These are phyloP conservation scores for Hanseniaspora clermontiae DNA, from an alignment of 805 yeast species.

Conservation along the genomic window DNA sequence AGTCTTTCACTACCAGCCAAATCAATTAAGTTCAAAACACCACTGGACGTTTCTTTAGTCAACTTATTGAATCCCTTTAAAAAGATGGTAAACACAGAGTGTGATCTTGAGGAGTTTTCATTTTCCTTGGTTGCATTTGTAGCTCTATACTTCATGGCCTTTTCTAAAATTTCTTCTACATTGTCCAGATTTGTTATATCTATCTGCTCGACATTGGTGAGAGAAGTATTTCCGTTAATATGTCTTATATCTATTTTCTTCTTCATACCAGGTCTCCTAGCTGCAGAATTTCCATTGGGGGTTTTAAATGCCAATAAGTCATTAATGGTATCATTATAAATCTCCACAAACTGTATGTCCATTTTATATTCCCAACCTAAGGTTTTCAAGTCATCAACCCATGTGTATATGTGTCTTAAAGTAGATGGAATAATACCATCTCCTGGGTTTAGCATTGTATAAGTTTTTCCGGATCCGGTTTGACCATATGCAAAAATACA, in stretches of 20 bases:
- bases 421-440: constrained; percentile 80
- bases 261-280: constrained; percentile 16
- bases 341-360: constrained; percentile 71
- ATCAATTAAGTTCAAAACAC: constrained; percentile 71
- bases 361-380: constrained; percentile 54
- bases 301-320: constrained; percentile 40
- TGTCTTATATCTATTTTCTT: constrained; percentile 62
- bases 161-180: constrained; percentile 39
- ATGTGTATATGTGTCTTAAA: constrained; percentile 52
- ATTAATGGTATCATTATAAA: constrained; percentile 68
- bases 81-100: constrained; percentile 59
- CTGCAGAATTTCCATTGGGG: background rate
- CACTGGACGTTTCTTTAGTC: constrained; percentile 39
- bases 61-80: constrained; percentile 41
- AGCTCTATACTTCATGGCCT: constrained; percentile 50
- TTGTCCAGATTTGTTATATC: constrained; percentile 35
- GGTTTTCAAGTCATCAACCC: constrained; percentile 35
- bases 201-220: constrained; percentile 47
- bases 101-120: constrained; percentile 82
- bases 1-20: constrained; percentile 91
- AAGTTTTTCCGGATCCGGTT: constrained; percentile 91
- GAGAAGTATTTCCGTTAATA: constrained; percentile 43
- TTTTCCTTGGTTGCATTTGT: constrained; percentile 76
- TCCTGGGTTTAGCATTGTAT: constrained; percentile 60
- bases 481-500: constrained; percentile 96